Percentiles rank a stretch among this genome's conserved stretches.
Conservation (phyloP, 768 basidiomycete species). For the Peribolospora baueri region DNA sequence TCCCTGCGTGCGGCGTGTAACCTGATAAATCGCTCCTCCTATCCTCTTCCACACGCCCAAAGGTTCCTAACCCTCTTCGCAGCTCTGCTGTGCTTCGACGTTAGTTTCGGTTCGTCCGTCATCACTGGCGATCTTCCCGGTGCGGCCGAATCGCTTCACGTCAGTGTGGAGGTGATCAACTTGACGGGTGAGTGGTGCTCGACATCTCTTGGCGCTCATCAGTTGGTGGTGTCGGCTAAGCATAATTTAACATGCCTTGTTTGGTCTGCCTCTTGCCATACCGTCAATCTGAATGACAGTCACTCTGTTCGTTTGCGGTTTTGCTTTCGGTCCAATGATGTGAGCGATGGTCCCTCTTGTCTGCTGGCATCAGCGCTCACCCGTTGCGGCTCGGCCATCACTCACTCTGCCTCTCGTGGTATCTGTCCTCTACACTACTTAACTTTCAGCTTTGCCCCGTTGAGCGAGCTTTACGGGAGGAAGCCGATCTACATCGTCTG, state of each 20-base stretch:
- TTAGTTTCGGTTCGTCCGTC: conserved; percentile 14
- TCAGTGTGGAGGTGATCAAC: conserved; percentile 11
- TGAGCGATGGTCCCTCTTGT: conserved; percentile 6
- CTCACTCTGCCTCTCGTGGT: conserved; percentile 1
- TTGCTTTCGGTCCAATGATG: conserved; percentile 19
- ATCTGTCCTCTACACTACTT: background rate
- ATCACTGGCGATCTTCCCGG: conserved; percentile 14
- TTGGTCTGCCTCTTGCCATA: too few relatives aligned
- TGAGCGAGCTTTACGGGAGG: conserved; percentile 11
- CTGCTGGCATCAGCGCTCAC: too few relatives aligned
- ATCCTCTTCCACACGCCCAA: too few relatives aligned
- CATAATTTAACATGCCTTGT: background rate
- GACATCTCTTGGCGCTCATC: too few relatives aligned
- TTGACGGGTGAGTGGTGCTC: background rate
- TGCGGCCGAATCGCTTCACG: conserved; percentile 10
- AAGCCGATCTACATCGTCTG: conserved; percentile 13
- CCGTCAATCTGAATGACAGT: background rate
- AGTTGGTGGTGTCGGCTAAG: too few relatives aligned
- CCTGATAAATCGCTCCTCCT: too few relatives aligned
- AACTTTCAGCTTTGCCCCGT: background rate
- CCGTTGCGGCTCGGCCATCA: background rate
- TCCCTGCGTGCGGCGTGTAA: too few relatives aligned
- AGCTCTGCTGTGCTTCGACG: conserved; percentile 12
- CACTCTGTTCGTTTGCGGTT: conserved; percentile 10
- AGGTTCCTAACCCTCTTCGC: conserved; percentile 8